Evolutionary conservation across 2,329 filamentous ascomycete genomes (phyloP), one percentile per base, ranked within the genome.

Genomic region (Sodiomyces alkalinus): DNA sequence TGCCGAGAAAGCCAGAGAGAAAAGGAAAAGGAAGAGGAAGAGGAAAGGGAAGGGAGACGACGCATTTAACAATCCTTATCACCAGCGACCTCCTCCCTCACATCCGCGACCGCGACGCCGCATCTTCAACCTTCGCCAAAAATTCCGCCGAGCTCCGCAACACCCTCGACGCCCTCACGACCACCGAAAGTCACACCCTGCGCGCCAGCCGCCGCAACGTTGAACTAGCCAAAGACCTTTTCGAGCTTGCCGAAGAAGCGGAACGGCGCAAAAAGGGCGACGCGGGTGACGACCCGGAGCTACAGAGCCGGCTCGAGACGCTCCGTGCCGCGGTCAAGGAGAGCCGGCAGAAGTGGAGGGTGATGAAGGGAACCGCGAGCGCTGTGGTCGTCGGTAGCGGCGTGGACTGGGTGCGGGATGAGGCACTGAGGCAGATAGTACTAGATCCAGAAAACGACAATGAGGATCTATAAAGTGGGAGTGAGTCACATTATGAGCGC

Each of bases 371-470:
- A 15, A 70, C 83, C 22, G 65, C 79, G n/a, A 80, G 78, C 43
- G 81, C 78, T 12, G 65, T 85, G 31, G 68, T 92, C 26, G 80
- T 73, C 5, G 81, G 80, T 3, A 92, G 82, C 48, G 83, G 83
- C 26, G 61, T 90, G 30, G 74, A 92, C 44, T 92, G 83, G 83
- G 73, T 71, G 9, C 58, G 66, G 22, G 74, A 92, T 49, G 64
- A 73, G 28, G 62, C 60, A 33, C 55, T 92, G 35, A 62, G 68
- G 33, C 68, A 71, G 28, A 60, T 87, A 35, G 81, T 92, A 16
- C 58, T 92, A 35, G 82, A 81, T 43, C 55, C 61, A 8, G 71
- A 76, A 37, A 50, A 52, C n/a, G n/a, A n/a, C n/a, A n/a, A n/a
- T n/a, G n/a, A n/a, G n/a, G n/a, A n/a, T n/a, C n/a, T n/a, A n/a